Conservation (phyloP, 306 rosid species). For the Lathyrus tuberosus region DNA sequence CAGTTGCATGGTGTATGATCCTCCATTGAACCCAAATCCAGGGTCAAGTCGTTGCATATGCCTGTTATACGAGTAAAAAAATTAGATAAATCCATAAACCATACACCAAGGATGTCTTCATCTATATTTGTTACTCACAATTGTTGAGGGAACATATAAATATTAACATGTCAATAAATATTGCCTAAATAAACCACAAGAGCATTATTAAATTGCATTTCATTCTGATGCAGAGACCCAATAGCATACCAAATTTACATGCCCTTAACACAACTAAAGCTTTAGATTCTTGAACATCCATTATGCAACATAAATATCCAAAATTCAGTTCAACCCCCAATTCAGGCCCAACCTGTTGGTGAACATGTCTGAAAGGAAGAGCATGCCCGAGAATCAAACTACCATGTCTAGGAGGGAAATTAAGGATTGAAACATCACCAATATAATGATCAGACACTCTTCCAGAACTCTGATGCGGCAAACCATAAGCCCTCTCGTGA, state of each 20-base stretch:
- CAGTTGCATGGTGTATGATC: constrained; percentile 76
- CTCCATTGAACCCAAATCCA: constrained; percentile 93
- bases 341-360: no score
- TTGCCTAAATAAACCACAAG: constrained; percentile 3
- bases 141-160: not conserved
- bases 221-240: not conserved
- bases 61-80: constrained; percentile 50
- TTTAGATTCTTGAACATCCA: not conserved
- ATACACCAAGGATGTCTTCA: constrained; percentile 1
- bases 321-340: not conserved
- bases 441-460: no score
- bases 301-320: not conserved
- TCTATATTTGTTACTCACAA: not conserved
- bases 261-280: constrained; percentile 1
- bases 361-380: no score
- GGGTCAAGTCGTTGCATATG: constrained; percentile 93
- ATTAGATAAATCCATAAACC: not conserved
- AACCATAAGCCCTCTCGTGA: no score
- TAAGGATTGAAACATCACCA: no score
- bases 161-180: not conserved
- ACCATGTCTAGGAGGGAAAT: no score
- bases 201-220: not conserved
- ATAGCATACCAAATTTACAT: not conserved
- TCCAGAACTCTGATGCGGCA: no score
- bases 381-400: no score